These are phyloP conservation scores for Cladosporium cucumerinum DNA, from an alignment of 2,329 filamentous ascomycete species.

Conservation along the genomic window DNA sequence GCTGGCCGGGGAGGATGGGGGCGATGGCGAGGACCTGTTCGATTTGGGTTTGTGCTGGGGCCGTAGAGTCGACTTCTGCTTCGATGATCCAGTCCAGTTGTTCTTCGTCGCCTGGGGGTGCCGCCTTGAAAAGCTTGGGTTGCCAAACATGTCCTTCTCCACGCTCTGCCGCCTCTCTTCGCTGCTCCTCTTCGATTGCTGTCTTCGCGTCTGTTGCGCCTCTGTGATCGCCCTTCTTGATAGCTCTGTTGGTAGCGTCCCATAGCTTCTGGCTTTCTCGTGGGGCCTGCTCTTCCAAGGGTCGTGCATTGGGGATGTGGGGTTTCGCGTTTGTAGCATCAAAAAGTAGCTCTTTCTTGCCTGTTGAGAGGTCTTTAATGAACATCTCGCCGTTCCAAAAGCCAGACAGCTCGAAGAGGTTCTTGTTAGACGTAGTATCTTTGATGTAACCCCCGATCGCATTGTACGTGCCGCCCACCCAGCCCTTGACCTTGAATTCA, in stretches of 20 bases:
- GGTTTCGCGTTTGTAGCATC: constrained; percentile 77
- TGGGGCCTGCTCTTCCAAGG: constrained; percentile 80
- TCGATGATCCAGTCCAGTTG: constrained; percentile 94
- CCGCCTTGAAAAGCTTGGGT: constrained; percentile 76
- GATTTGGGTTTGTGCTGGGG: constrained; percentile 62
- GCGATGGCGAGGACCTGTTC: constrained; percentile 85
- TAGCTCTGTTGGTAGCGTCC: constrained; percentile 74
- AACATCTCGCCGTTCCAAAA: constrained; percentile 95
- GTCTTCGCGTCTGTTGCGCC: constrained; percentile 92
- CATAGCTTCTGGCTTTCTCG: constrained; percentile 88
- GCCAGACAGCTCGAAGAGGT: constrained; percentile 86
- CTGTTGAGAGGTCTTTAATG: constrained; percentile 79
- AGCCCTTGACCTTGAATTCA: constrained; percentile 98
- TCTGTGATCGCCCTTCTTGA: constrained; percentile 82
- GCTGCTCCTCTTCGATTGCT: constrained; percentile 89
- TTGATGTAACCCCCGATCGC: constrained; percentile 90
- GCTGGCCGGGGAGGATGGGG: constrained; percentile 62
- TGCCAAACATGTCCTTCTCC: constrained; percentile 82
- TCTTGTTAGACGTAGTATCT: constrained; percentile 79
- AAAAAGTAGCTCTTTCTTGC: constrained; percentile 85
- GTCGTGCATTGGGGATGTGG: constrained; percentile 68
- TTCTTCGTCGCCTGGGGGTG: constrained; percentile 64
- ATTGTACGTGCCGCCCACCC: constrained; percentile 94
- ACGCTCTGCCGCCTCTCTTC: constrained; percentile 79
- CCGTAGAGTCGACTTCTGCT: constrained; percentile 66